Base-by-base conservation (phyloP, 768 basidiomycete species). In the Chalciporus piperatus region DNA sequence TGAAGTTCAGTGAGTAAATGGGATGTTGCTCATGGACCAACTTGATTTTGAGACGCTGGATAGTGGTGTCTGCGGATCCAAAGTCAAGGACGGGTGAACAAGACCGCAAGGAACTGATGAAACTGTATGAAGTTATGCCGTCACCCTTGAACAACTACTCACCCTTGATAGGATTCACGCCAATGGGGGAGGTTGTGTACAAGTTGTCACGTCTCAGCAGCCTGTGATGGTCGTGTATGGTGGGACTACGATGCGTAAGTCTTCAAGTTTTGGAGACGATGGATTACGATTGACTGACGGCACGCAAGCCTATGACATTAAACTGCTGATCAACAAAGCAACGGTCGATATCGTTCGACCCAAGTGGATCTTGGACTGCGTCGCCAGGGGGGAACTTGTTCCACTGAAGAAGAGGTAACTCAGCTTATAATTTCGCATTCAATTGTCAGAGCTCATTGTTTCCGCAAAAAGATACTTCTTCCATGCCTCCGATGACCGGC, bases 351-450 rank as follows among this genome's bases (percentile, higher is more conserved):
- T 96, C 45, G 71, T 96, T 52, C 84, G 79, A 49, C 91, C 95
- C 0, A 71, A 78, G 25, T 98, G 94, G 93, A 74, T 98, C 48
- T 63, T 75, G 33, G 89, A 93, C 61, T 94, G 86, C 20, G 75
- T 95, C n/a, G 73, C 76, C 6, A 71, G 73, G 25, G 78, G 76
- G 11, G 72, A 79, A 51, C 72, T 75, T 17, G 68, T 82, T 23
- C 85, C 90, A 1, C 70, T 94, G 52, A 75, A 67, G 35, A 84
- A 85, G 69, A 86, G 81, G 92, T 93, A 60, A 44, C 35, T 30
- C 11, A 32, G 3, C n/a, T 10, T 42, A 33, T 54, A 48, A 27
- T 14, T 23, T 0, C 50, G 3, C 25, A 28, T 35, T 40, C 20
- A n/a, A 41, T 25, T 35, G 16, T 4, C 11, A 16, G 46, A 12